Percentiles rank a stretch among this genome's conserved stretches.
Evolutionary conservation across 768 basidiomycete species (phyloP).

Genomic region (Russula ochroleuca): DNA sequence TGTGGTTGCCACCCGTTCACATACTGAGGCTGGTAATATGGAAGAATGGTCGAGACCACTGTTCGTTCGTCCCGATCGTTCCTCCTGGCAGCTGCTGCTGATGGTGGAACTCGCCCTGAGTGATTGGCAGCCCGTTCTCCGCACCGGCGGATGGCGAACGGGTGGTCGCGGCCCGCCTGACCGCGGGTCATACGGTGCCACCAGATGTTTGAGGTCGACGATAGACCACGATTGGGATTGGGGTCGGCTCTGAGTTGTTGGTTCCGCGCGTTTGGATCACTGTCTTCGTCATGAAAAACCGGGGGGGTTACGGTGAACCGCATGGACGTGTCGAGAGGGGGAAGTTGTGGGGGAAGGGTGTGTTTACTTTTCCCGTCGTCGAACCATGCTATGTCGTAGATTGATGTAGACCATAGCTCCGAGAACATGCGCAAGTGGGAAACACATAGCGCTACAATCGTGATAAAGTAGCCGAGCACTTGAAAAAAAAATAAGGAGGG

Average conservation of each 20-base stretch:
- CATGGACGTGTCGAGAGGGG: conserved; percentile 19
- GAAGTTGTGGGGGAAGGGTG: conserved; percentile 13
- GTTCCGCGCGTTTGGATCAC: background rate
- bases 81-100: background rate
- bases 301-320: conserved; percentile 5
- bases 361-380: background rate
- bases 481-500: background rate
- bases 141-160: conserved; percentile 8
- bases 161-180: conserved; percentile 14
- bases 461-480: conserved; percentile 55
- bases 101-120: background rate
- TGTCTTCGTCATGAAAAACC: background rate
- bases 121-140: background rate
- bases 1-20: background rate
- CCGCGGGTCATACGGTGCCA: conserved; percentile 6
- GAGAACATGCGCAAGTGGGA: conserved; percentile 42
- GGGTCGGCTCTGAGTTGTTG: background rate
- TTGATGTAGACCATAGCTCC: conserved; percentile 48
- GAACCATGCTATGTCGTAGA: conserved; percentile 62
- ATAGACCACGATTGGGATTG: background rate
- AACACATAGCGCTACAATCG: conserved; percentile 44
- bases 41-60: background rate
- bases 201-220: conserved; percentile 3
- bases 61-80: background rate
- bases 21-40: background rate